Conservation (phyloP, 1,139 yeast genomes). For the Protomyces pachydermus region DNA sequence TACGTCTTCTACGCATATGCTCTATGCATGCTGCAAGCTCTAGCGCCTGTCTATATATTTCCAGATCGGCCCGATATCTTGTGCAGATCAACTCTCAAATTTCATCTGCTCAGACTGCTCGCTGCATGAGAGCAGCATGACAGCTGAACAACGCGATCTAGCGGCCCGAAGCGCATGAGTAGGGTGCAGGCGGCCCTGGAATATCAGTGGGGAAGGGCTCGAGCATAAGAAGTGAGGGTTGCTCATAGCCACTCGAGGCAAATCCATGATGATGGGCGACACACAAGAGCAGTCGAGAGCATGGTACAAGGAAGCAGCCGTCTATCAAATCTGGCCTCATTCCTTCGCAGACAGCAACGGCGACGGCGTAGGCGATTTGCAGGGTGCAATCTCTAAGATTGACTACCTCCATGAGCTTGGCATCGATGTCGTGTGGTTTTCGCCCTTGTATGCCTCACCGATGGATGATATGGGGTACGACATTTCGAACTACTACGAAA, state of each 20-base stretch:
- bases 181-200: too few relatives aligned
- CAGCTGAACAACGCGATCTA: neutral
- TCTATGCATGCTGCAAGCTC: too few relatives aligned
- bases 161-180: neutral
- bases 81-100: neutral
- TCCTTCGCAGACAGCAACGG: slow-evolving; percentile 52
- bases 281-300: slow-evolving; percentile 25
- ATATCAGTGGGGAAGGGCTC: too few relatives aligned
- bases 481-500: slow-evolving; percentile 50
- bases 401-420: slow-evolving; percentile 53
- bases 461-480: slow-evolving; percentile 64
- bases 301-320: slow-evolving; percentile 57
- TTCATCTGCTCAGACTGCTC: neutral
- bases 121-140: neutral
- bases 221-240: too few relatives aligned
- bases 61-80: neutral
- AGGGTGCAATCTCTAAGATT: slow-evolving; percentile 50
- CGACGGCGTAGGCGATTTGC: slow-evolving; percentile 57
- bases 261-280: neutral
- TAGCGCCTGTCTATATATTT: too few relatives aligned
- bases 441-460: slow-evolving; percentile 58
- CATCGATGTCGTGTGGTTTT: slow-evolving; percentile 53
- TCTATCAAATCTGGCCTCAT: slow-evolving; percentile 58
- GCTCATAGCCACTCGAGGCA: too few relatives aligned
- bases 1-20: too few relatives aligned